Percentiles rank a stretch among this genome's conserved stretches.
Conservation (phyloP, 192 early-diverging fungal genomes). For the Entophlyctis luteolus region DNA sequence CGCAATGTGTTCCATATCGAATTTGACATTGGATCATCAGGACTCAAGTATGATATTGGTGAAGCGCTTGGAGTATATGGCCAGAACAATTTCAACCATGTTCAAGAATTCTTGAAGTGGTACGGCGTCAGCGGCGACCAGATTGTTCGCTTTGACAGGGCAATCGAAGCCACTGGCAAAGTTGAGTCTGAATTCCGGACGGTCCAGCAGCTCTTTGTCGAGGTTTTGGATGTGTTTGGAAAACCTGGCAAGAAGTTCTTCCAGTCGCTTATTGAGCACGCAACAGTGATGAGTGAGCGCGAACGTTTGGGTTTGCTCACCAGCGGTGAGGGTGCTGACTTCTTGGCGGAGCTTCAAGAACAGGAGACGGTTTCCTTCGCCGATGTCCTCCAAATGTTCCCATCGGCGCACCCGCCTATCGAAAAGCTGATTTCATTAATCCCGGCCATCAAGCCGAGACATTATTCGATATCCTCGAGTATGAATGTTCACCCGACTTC, state of each 20-base stretch:
- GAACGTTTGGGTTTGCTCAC: constrained; percentile 40
- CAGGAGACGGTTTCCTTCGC: constrained; percentile 78
- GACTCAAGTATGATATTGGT: constrained; percentile 85
- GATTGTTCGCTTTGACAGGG: constrained; percentile 58
- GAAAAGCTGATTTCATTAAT: constrained; percentile 70
- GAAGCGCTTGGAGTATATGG: constrained; percentile 92
- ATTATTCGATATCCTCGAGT: constrained; percentile 97
- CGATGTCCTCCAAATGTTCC: constrained; percentile 81
- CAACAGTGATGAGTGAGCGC: constrained; percentile 64
- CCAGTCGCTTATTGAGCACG: constrained; percentile 68
- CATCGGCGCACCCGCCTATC: constrained; percentile 71
- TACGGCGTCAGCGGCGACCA: constrained; percentile 69
- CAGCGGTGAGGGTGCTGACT: constrained; percentile 62
- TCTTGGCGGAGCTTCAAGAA: constrained; percentile 76
- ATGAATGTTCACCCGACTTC: constrained; percentile 79
- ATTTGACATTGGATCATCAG: constrained; percentile 77
- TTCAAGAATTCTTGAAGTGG: constrained; percentile 65
- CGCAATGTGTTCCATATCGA: constrained; percentile 97
- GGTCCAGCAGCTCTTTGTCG: constrained; percentile 73
- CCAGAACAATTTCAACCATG: constrained; percentile 74
- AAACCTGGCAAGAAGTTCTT: constrained; percentile 94
- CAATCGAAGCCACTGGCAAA: constrained; percentile 44
- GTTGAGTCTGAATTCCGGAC: constrained; percentile 63
- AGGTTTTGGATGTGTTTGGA: constrained; percentile 87
- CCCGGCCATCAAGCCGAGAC: constrained; percentile 88